A percentile compares a stretch with the other conserved stretches of the same genome.
Evolutionary conservation across 257 asterid species (phyloP).

Genomic region (Anisodus tanguticus): DNA sequence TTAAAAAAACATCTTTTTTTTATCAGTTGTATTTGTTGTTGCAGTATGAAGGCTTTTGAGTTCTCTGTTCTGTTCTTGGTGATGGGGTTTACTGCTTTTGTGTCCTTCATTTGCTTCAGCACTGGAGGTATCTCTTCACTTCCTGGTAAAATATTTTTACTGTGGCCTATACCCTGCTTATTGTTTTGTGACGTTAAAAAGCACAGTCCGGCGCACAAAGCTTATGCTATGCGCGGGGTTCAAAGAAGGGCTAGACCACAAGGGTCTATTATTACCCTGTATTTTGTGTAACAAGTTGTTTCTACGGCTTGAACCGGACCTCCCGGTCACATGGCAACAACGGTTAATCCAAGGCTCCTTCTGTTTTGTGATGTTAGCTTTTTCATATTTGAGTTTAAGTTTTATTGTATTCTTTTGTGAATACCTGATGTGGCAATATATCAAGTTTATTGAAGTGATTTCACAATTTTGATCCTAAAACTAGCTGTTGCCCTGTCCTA

Average conservation of each 20-base stretch:
- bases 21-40: not conserved
- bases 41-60: conserved; percentile 61
- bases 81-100: conserved; percentile 39
- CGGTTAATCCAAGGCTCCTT: no score
- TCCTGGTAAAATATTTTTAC: not conserved
- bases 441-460: not conserved
- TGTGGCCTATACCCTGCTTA: not conserved
- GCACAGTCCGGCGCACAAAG: no score
- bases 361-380: no score
- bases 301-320: no score
- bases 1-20: not conserved
- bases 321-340: no score
- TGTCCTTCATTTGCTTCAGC: conserved; percentile 44
- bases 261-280: no score
- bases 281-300: no score
- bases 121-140: conserved; percentile 29
- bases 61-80: conserved; percentile 47
- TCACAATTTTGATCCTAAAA: not conserved
- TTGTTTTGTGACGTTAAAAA: not conserved
- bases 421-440: not conserved
- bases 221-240: no score
- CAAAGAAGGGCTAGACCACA: no score
- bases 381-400: not conserved
- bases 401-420: not conserved
- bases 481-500: no score